Percentiles rank a stretch among this genome's conserved stretches.
These are phyloP conservation scores for Casuarina cunninghamiana DNA, from an alignment of 306 rosid species.

Conservation along the genomic window DNA sequence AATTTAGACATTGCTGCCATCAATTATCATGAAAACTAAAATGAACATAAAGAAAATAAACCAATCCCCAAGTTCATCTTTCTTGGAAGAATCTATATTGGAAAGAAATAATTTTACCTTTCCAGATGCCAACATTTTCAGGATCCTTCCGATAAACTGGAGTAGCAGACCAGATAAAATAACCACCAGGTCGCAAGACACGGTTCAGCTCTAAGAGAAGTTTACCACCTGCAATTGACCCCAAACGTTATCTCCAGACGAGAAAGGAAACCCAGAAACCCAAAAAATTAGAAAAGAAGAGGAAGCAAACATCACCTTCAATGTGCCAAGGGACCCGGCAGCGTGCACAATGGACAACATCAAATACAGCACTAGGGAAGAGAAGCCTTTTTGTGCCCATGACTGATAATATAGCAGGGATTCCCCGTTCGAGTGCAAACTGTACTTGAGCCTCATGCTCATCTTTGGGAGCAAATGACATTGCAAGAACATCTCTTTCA, in stretches of 20 bases:
- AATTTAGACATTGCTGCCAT: slow-evolving; percentile 64
- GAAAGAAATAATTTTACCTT: slow-evolving; percentile 42
- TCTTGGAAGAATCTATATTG: slow-evolving; percentile 13
- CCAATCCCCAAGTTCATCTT: slow-evolving; percentile 1
- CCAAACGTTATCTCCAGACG: slow-evolving; percentile 19
- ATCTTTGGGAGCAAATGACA: slow-evolving; percentile 94
- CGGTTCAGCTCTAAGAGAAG: slow-evolving; percentile 83
- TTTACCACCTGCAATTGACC: slow-evolving; percentile 61
- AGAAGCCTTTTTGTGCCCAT: slow-evolving; percentile 83
- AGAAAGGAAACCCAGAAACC: background rate
- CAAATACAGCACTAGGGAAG: slow-evolving; percentile 75
- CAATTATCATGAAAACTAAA: slow-evolving; percentile 9
- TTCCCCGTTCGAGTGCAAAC: slow-evolving; percentile 88
- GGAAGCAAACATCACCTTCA: slow-evolving; percentile 53
- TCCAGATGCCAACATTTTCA: slow-evolving; percentile 74
- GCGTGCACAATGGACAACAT: slow-evolving; percentile 86
- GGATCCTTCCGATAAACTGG: slow-evolving; percentile 81
- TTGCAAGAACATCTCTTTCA: slow-evolving; percentile 75
- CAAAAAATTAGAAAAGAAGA: background rate
- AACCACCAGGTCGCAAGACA: slow-evolving; percentile 86
- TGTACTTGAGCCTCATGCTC: slow-evolving; percentile 92
- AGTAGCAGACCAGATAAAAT: slow-evolving; percentile 95
- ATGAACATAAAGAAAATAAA: slow-evolving; percentile 19
- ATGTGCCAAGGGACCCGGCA: slow-evolving; percentile 97
- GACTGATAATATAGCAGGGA: slow-evolving; percentile 77